Base-by-base conservation (phyloP, 2,329 filamentous ascomycete species). In the Remersonia thermophila region DNA sequence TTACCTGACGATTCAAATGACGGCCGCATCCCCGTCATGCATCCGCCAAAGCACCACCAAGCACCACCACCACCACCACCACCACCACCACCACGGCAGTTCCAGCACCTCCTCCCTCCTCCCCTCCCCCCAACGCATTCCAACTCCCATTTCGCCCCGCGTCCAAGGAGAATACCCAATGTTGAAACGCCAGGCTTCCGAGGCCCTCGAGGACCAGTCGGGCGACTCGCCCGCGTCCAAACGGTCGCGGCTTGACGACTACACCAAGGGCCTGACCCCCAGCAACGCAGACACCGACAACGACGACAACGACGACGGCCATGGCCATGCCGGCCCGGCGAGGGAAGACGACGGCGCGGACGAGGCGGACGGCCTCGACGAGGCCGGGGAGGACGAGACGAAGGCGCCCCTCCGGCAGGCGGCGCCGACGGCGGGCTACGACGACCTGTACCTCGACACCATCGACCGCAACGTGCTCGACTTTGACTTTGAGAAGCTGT, bases 401-500 rank as follows among this genome's bases (percentile, higher is more conserved):
- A 51, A 54, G 32, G 67, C 61, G n/a, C 66, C 70, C 14, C 65
- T 66, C 47, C 76, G 84, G 46, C 86, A 94, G 57, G 67, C 68
- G 33, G 83, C 80, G 30, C 86, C 89, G 12, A 74, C 83, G 25
- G 82, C 82, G 55, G 89, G 89, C 43, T 98, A 95, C 64, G 80
- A 82, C 51, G 89, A 98, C 57, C 77, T 98, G 18, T 98, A 98
- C 58, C 82, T 98, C 49, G 91, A 98, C 65, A 96, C 91, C 10
- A 93, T 98, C 61, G 78, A 94, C 58, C 83, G 91, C 52, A 77
- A 80, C 53, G 79, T 94, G 32, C 77, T 96, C 38, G 91, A 98
- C 60, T 96, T 96, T 56, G 91, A 98, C 60, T 98, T 98, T 56
- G 91, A 98, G 57, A 98, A 98, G 67, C 75, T 95, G 10, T 98